Base-by-base conservation (phyloP, 2,329 filamentous ascomycete species). In the Aspergillus fijiensis region DNA sequence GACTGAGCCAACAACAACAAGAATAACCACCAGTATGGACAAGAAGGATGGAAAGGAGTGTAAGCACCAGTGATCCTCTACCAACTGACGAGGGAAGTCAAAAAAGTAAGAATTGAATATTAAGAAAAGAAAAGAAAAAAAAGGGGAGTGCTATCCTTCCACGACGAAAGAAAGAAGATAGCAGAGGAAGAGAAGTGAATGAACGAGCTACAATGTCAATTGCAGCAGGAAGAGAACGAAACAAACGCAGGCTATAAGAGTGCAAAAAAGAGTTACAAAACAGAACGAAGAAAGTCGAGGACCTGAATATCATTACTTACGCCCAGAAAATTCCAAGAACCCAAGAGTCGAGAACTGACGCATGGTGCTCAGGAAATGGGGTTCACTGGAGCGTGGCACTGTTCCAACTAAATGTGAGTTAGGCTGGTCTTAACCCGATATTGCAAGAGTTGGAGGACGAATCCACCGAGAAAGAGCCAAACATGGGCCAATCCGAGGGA, bases 161-260 rank as follows among this genome's bases (percentile, higher is more conserved):
- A 49, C n/a, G 23, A 19, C n/a, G 45, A 19, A 19, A 45, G 39
- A 16, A 14, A 42, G 23, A 45, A 45, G 45, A 12, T 16, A 49
- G 23, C 27, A 39, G 12, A 21, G 21, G 21, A 50, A 49, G 35
- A 16, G 53, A 33, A 49, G 54, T 54, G 60, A 63, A 62, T 51
- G 62, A 60, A 42, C 51, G 49, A 52, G 51, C 52, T 51, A 59
- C 21, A 51, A 52, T 60, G 51, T 59, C 21, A 51, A 35, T 48
- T 47, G 49, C 12, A 25, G 19, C 19, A 49, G 19, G 25, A 19
- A 21, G 25, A 42, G 45, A 47, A 42, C 33, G 23, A 47, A 55
- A 27, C 33, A 55, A 29, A n/a, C 39, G 50, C 51, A 51, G 47
- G 19, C 25, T 55, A 55, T 55, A 55, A 55, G 23, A 49, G 45